phyloP scores from a whole-genome alignment of 345 rosid genomes.

The Jatropha curcas region DNA sequence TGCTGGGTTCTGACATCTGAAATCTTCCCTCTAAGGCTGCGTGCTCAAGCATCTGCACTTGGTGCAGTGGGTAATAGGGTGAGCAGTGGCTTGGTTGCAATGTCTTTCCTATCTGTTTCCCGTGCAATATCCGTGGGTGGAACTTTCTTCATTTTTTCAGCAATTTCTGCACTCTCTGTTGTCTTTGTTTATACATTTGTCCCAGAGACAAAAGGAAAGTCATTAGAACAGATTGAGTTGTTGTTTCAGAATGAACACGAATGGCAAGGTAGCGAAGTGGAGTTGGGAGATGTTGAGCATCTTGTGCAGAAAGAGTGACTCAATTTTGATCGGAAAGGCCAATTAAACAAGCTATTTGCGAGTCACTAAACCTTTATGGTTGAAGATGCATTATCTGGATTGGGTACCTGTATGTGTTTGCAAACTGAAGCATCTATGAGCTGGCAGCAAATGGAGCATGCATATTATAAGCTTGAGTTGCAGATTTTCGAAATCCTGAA shows the following conservation, averaged over 20 bases:
- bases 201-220: conserved; percentile 81
- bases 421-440: neutral
- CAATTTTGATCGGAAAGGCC: neutral
- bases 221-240: conserved; percentile 71
- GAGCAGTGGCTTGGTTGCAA: conserved; percentile 71
- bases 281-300: conserved; percentile 72
- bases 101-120: conserved; percentile 76
- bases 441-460: neutral
- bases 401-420: neutral
- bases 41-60: conserved; percentile 80
- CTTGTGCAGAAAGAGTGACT: conserved; percentile 53
- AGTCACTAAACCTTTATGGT: too few relatives aligned
- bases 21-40: conserved; percentile 69
- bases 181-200: conserved; percentile 56
- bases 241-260: conserved; percentile 48
- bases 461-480: neutral
- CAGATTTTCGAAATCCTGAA: neutral
- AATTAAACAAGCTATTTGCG: neutral
- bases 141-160: conserved; percentile 58
- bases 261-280: conserved; percentile 49
- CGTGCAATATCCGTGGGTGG: conserved; percentile 62
- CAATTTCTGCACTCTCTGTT: conserved; percentile 61
- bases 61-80: conserved; percentile 82
- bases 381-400: neutral
- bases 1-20: conserved; percentile 86